Percentiles rank a stretch among this genome's conserved stretches.
These are phyloP conservation scores for Entomortierella parvispora DNA, from an alignment of 192 early-diverging fungal genomes.

Conservation along the genomic window DNA sequence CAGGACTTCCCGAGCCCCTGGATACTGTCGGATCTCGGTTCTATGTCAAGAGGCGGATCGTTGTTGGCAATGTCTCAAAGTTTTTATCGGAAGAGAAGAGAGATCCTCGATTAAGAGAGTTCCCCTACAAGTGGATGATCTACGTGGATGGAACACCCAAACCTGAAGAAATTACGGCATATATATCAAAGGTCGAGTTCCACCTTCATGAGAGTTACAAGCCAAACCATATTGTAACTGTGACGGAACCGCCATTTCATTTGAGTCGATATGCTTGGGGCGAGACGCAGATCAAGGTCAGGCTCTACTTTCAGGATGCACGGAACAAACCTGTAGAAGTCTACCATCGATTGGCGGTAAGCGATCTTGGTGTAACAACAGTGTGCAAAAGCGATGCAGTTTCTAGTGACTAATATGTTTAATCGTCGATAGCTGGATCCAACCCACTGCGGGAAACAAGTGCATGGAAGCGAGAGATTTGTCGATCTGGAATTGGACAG, in stretches of 20 bases:
- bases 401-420: neutral
- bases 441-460: conserved; percentile 70
- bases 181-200: conserved; percentile 83
- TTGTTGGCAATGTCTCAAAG: conserved; percentile 81
- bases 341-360: conserved; percentile 81
- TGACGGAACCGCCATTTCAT: conserved; percentile 80
- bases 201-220: conserved; percentile 91
- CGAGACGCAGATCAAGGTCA: conserved; percentile 88
- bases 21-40: conserved; percentile 73
- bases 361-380: neutral
- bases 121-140: conserved; percentile 92
- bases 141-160: conserved; percentile 76
- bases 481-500: conserved; percentile 90
- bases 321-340: conserved; percentile 88
- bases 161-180: conserved; percentile 64
- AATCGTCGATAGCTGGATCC: conserved; percentile 73
- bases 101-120: conserved; percentile 63
- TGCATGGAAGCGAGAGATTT: conserved; percentile 76
- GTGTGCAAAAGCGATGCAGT: neutral
- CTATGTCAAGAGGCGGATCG: conserved; percentile 72
- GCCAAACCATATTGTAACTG: conserved; percentile 89
- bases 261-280: conserved; percentile 95
- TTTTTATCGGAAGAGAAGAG: conserved; percentile 69
- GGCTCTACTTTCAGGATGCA: conserved; percentile 83
- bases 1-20: conserved; percentile 32